Evolutionary conservation across 2,329 filamentous ascomycete species (phyloP).

Genomic region (Berkeleyomyces rouxiae): DNA sequence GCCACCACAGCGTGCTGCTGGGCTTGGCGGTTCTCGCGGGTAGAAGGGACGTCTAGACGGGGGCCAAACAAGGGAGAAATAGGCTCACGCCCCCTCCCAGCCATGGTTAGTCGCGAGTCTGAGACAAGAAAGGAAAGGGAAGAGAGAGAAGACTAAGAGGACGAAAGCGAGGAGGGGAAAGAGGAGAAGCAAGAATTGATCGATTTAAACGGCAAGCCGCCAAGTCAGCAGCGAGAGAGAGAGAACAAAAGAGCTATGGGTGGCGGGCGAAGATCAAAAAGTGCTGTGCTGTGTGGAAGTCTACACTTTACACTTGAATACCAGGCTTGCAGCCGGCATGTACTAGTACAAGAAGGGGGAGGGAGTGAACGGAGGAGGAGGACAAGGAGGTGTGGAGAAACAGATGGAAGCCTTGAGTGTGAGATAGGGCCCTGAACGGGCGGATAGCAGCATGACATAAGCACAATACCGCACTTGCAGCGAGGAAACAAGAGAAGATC

Average conservation of each 20-base stretch:
- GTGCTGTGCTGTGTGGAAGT: slow-evolving; percentile 19
- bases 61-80: neutral
- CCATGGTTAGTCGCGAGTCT: neutral
- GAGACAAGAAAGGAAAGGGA: neutral
- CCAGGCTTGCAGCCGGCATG: slow-evolving; percentile 14
- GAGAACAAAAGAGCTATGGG: neutral
- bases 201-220: neutral
- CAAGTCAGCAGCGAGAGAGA: neutral
- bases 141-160: slow-evolving; percentile 2
- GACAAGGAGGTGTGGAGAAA: neutral
- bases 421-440: neutral
- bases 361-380: neutral
- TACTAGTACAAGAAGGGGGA: neutral
- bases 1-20: neutral
- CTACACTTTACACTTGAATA: slow-evolving; percentile 23
- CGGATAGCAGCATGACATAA: neutral
- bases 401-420: neutral
- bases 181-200: neutral
- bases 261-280: neutral
- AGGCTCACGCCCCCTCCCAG: slow-evolving; percentile 3
- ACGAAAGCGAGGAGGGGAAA: neutral
- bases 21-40: neutral
- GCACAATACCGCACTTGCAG: neutral
- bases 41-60: neutral
- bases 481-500: neutral